Base-by-base conservation (phyloP, 306 rosid genomes). In the Castanopsis chinensis region DNA sequence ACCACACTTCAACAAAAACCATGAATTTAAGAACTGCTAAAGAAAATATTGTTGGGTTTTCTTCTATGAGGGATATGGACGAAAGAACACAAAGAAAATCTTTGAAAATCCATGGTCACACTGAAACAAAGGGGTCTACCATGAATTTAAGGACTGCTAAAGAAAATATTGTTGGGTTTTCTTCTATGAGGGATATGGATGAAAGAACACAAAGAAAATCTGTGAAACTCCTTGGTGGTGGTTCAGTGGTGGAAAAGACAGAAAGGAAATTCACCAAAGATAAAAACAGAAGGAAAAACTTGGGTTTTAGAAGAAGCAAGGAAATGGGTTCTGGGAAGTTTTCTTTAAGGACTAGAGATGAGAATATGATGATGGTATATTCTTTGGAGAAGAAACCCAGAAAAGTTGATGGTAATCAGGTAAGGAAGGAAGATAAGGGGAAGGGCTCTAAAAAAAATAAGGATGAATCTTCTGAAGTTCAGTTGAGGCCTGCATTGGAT, bases 401-500 rank as follows among this genome's bases (percentile, higher is more conserved):
- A 70, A 73, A 79, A 21, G 80, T 56, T 3, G 37, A 72, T 76
- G 76, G 53, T 69, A 68, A 80, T 78, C 52, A 58, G 78, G 80
- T 72, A 8, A 79, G 70, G 27, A 87, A 85, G 76, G 88, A 82
- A 70, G 55, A 37, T 8, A 71, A 74, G 60, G 89, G 27, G 64
- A 85, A 78, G 80, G 70, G 63, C 70, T 75, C 76, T 37, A 90
- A 82, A 83, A 86, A 67, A 73, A 75, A 52, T 79, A 75, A 80
- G 63, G 74, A 13, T 4, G 88, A 89, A 52, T 80, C 81, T 23
- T 80, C 88, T 9, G 84, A 84, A 75, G 68, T 58, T 79, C 83
- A 79, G 77, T 65, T 92, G 82, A 61, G 87, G 79, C 56, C 81
- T 63, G 87, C 83, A 59, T 82, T 95, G 76, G 97, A 95, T 64